phyloP scores from a whole-genome alignment of 2,329 filamentous ascomycete genomes.

The Phyllosticta citribraziliensis region DNA sequence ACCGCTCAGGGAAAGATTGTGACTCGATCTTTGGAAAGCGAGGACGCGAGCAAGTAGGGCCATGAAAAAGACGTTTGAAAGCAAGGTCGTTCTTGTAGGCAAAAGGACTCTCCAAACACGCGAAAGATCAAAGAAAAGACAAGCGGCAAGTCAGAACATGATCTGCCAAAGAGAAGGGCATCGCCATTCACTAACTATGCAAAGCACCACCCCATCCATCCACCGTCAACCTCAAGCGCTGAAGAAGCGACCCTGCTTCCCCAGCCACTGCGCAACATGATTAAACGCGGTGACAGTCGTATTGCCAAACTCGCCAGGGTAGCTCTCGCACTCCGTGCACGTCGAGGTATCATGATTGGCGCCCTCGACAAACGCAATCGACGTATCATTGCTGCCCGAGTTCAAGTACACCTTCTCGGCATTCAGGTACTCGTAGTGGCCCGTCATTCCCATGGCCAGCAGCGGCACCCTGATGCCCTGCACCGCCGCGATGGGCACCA shows the following conservation, averaged over 20 bases:
- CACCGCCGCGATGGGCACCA: constrained; percentile 11
- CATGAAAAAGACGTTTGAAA: no score
- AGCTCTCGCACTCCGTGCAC: constrained; percentile 16
- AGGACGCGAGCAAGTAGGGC: no score
- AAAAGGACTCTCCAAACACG: no score
- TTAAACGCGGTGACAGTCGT: constrained; percentile 14
- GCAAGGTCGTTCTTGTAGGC: no score
- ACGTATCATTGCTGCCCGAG: constrained; percentile 13
- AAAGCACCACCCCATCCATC: neutral
- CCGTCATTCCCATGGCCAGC: constrained; percentile 14
- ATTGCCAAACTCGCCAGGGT: constrained; percentile 16
- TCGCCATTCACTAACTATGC: neutral
- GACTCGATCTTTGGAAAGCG: no score
- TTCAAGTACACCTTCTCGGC: constrained; percentile 15
- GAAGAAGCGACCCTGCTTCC: constrained; percentile 10
- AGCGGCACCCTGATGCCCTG: constrained; percentile 13
- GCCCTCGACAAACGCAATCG: constrained; percentile 16
- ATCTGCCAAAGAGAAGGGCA: no score
- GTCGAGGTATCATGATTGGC: constrained; percentile 14
- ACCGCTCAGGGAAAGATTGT: no score
- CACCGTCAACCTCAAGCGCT: neutral
- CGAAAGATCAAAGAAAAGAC: no score
- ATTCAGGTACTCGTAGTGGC: constrained; percentile 16
- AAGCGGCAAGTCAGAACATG: no score
- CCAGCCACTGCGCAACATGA: constrained; percentile 13